Conservation (phyloP, 2,329 filamentous ascomycete species). For the Pseudocercospora crystallina region DNA sequence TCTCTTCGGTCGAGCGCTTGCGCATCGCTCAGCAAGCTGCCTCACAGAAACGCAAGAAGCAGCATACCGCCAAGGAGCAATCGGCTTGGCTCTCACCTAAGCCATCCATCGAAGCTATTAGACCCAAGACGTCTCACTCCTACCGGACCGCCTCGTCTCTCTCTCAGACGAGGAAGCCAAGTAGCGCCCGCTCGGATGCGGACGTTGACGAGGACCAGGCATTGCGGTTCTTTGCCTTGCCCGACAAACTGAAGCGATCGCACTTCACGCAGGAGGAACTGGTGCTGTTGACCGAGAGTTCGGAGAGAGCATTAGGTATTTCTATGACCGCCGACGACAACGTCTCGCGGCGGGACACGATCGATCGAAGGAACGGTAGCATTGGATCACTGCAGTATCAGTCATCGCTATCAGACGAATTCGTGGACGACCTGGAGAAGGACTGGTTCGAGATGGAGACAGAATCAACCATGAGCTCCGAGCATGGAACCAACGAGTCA, state of each 20-base stretch:
- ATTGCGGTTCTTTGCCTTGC: slow-evolving; percentile 66
- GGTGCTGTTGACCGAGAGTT: slow-evolving; percentile 56
- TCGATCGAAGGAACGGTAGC: slow-evolving; percentile 13
- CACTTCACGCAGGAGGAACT: slow-evolving; percentile 74
- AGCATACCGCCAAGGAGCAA: slow-evolving; percentile 12
- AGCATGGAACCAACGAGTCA: slow-evolving; percentile 10
- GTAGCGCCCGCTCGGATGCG: slow-evolving; percentile 24
- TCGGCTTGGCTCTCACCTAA: slow-evolving; percentile 21
- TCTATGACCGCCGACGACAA: slow-evolving; percentile 3
- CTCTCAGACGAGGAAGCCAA: slow-evolving; percentile 11
- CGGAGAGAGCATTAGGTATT: slow-evolving; percentile 41
- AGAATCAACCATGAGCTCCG: slow-evolving; percentile 15
- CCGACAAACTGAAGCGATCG: slow-evolving; percentile 69
- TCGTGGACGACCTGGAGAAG: slow-evolving; percentile 16
- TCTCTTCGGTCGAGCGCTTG: slow-evolving; percentile 69
- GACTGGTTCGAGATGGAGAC: slow-evolving; percentile 19
- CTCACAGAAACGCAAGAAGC: slow-evolving; percentile 31
- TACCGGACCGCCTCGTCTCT: slow-evolving; percentile 11
- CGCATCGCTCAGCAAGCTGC: slow-evolving; percentile 59
- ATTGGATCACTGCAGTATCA: slow-evolving; percentile 13
- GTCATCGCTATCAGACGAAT: slow-evolving; percentile 11
- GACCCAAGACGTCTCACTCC: slow-evolving; percentile 22
- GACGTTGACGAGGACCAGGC: slow-evolving; percentile 31
- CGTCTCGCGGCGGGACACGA: slow-evolving; percentile 2
- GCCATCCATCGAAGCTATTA: slow-evolving; percentile 33